Evolutionary conservation across 108 stramenopile genomes (phyloP).

Genomic region (Nitzschia palea): DNA sequence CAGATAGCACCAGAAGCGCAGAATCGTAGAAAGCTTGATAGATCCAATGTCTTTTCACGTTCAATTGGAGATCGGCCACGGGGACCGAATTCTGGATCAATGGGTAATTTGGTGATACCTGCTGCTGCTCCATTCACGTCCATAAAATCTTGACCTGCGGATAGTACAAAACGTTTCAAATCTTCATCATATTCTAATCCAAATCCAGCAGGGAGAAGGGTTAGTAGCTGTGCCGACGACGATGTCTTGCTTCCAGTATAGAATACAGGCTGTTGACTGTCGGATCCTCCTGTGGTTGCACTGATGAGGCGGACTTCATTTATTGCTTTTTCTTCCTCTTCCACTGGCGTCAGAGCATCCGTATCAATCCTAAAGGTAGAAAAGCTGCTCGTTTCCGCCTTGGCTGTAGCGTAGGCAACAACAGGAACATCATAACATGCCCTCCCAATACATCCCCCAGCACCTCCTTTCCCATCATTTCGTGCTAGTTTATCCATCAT

Average conservation of each 20-base stretch:
- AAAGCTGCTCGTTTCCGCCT: constrained; percentile 45
- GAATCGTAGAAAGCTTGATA: constrained; percentile 63
- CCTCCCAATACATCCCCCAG: constrained; percentile 46
- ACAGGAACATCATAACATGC: constrained; percentile 55
- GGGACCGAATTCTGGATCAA: constrained; percentile 82
- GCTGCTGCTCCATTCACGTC: constrained; percentile 38
- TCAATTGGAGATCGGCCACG: constrained; percentile 88
- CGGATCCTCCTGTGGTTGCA: constrained; percentile 17
- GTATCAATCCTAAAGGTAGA: constrained; percentile 35
- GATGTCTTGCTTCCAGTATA: constrained; percentile 39
- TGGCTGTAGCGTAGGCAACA: constrained; percentile 33
- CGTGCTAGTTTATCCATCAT: constrained; percentile 18
- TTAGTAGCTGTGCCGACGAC: constrained; percentile 56
- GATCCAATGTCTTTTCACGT: constrained; percentile 62
- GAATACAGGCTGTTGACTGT: constrained; percentile 31
- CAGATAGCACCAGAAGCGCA: constrained; percentile 75
- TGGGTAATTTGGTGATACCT: constrained; percentile 36
- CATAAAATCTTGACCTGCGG: constrained; percentile 33
- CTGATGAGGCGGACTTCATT: constrained; percentile 14
- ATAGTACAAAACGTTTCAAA: constrained; percentile 53
- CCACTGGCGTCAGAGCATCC: constrained; percentile 24
- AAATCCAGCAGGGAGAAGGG: constrained; percentile 73
- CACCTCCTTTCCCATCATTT: constrained; percentile 37
- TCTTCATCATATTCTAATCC: constrained; percentile 64
- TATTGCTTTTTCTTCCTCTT: constrained; percentile 20